Evolutionary conservation across 1,284 basidiomycete species (phyloP).

Genomic region (Abortiporus biennis): DNA sequence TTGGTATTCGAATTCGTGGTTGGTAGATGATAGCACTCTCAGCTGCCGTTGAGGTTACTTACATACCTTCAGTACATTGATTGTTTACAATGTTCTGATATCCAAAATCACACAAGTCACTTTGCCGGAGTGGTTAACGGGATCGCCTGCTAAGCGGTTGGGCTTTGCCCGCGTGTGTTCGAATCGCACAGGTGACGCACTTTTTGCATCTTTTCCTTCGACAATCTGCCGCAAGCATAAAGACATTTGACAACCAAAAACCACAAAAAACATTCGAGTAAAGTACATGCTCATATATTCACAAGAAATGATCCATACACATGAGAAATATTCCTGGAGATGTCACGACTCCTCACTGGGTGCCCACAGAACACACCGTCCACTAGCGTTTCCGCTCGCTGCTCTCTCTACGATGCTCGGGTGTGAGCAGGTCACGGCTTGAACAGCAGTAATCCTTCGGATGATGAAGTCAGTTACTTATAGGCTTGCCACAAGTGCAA

Average conservation of each 20-base stretch:
- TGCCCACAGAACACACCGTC: conserved; percentile 76
- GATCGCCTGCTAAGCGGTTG: conserved; percentile 86
- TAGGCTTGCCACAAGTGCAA: conserved; percentile 5
- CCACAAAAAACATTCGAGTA: not conserved
- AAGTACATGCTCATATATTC: not conserved
- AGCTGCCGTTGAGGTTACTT: too few relatives aligned
- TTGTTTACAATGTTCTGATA: not conserved
- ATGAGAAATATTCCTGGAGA: not conserved
- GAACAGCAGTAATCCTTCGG: conserved; percentile 67
- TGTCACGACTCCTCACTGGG: conserved; percentile 27
- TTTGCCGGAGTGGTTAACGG: conserved; percentile 92
- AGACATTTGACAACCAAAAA: not conserved
- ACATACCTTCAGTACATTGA: not conserved
- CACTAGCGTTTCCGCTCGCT: conserved; percentile 70
- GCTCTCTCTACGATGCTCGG: conserved; percentile 66
- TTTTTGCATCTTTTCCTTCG: conserved; percentile 26
- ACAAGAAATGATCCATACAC: not conserved
- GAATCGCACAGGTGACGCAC: conserved; percentile 82
- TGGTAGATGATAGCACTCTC: too few relatives aligned
- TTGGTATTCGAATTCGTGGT: too few relatives aligned
- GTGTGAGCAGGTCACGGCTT: conserved; percentile 84
- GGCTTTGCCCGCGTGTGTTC: conserved; percentile 69
- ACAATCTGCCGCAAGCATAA: not conserved
- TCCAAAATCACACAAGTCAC: conserved; percentile 46
- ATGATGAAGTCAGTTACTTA: not conserved